Percentiles rank a stretch among this genome's conserved stretches.
These are phyloP conservation scores for Paragyromitra xinjiangensis DNA, from an alignment of 495 filamentous ascomycete species.

Conservation along the genomic window DNA sequence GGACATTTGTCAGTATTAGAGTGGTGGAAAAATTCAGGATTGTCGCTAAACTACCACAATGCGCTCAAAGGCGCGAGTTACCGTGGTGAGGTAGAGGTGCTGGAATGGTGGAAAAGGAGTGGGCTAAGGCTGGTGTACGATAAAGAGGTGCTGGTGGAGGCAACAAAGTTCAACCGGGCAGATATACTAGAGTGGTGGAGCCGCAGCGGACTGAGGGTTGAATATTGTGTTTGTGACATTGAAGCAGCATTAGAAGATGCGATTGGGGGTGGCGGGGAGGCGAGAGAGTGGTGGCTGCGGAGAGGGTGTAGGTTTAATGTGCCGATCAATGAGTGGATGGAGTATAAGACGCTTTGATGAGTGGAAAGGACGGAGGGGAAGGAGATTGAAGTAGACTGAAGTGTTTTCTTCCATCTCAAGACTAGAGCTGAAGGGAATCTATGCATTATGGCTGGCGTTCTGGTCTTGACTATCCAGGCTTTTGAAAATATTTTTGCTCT, in stretches of 20 bases:
- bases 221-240: slow-evolving; percentile 95
- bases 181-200: slow-evolving; percentile 92
- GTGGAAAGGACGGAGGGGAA: neutral
- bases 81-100: slow-evolving; percentile 84
- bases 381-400: neutral
- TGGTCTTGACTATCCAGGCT: slow-evolving; percentile 28
- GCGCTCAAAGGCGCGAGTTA: slow-evolving; percentile 78
- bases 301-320: slow-evolving; percentile 88
- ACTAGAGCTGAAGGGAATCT: neutral
- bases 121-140: slow-evolving; percentile 86
- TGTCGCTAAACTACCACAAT: slow-evolving; percentile 50
- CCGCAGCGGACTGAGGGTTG: slow-evolving; percentile 66
- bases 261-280: slow-evolving; percentile 72
- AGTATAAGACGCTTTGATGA: slow-evolving; percentile 65
- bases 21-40: slow-evolving; percentile 81
- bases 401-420: neutral
- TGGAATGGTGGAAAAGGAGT: slow-evolving; percentile 84
- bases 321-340: slow-evolving; percentile 93
- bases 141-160: slow-evolving; percentile 84
- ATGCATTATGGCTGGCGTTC: slow-evolving; percentile 41
- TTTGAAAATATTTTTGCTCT: neutral
- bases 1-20: slow-evolving; percentile 84
- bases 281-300: slow-evolving; percentile 86
- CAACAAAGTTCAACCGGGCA: slow-evolving; percentile 85
- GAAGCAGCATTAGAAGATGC: slow-evolving; percentile 93